Conservation (phyloP, 176 grass and related monocot species). For the Themeda triandra region DNA sequence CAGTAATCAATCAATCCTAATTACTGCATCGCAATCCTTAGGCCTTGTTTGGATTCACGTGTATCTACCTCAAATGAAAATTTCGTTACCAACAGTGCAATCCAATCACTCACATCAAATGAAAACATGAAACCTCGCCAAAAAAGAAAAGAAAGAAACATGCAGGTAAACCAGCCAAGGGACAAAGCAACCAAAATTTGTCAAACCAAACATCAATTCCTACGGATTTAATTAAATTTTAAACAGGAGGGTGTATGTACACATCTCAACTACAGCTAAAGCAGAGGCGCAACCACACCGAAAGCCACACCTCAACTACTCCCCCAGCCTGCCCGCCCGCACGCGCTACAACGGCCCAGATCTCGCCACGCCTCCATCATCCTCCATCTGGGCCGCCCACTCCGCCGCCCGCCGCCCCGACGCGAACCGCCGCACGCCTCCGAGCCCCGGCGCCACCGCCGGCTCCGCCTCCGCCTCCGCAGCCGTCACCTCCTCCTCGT, state of each 20-base stretch:
- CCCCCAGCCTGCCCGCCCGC: background rate
- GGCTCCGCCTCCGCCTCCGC: background rate
- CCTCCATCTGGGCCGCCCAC: slow-evolving; percentile 48
- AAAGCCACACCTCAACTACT: slow-evolving; percentile 8
- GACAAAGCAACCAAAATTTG: background rate
- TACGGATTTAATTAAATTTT: background rate
- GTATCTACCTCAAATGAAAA: too few species aligned
- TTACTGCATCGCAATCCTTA: too few species aligned
- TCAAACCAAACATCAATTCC: background rate
- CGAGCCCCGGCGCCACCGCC: slow-evolving; percentile 34
- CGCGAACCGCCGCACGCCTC: slow-evolving; percentile 55
- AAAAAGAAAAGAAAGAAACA: background rate
- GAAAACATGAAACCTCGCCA: background rate
- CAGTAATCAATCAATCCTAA: background rate
- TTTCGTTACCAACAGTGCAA: background rate
- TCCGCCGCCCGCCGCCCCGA: slow-evolving; percentile 58
- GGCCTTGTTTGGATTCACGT: too few species aligned
- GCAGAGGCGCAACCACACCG: background rate
- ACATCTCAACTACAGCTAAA: slow-evolving; percentile 10
- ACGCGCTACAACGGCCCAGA: slow-evolving; percentile 29
- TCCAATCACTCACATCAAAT: background rate
- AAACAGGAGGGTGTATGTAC: background rate
- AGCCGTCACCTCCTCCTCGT: too few species aligned
- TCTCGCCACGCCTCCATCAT: slow-evolving; percentile 29
- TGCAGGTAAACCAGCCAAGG: background rate